These are phyloP conservation scores for Aphanoascus verrucosus DNA, from an alignment of 2,329 filamentous ascomycete species.

Conservation along the genomic window DNA sequence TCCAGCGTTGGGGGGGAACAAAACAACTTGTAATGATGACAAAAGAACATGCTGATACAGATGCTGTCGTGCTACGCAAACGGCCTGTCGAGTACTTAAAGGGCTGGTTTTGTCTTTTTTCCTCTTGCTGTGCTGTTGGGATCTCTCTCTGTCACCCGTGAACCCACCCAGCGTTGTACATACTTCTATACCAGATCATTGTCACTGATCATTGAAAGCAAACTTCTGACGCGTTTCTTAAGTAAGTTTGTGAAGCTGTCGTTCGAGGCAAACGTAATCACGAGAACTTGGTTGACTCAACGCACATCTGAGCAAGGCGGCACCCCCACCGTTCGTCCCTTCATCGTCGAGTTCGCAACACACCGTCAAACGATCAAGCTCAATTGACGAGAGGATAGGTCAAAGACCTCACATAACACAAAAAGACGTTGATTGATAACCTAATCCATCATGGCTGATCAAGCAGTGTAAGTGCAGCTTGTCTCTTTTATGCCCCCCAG, in stretches of 20 bases:
- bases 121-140: no score
- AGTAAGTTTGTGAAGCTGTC: background rate
- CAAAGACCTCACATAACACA: background rate
- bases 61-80: background rate
- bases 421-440: background rate
- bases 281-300: background rate
- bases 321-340: conserved; percentile 5
- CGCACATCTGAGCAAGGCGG: conserved; percentile 1
- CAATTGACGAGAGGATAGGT: background rate
- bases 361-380: background rate
- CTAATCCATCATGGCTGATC: conserved; percentile 10
- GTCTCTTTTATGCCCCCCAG: background rate
- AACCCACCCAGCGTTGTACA: no score
- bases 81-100: background rate
- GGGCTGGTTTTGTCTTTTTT: background rate
- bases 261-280: background rate
- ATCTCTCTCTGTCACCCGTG: no score
- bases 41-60: background rate
- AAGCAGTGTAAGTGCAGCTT: conserved; percentile 14
- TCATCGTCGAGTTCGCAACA: background rate
- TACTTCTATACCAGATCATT: no score
- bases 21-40: background rate
- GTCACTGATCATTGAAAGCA: background rate
- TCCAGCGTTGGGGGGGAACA: background rate
- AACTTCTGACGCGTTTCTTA: background rate